phyloP scores from a whole-genome alignment of 2,329 filamentous ascomycete genomes.

The Lachnellula cervina region DNA sequence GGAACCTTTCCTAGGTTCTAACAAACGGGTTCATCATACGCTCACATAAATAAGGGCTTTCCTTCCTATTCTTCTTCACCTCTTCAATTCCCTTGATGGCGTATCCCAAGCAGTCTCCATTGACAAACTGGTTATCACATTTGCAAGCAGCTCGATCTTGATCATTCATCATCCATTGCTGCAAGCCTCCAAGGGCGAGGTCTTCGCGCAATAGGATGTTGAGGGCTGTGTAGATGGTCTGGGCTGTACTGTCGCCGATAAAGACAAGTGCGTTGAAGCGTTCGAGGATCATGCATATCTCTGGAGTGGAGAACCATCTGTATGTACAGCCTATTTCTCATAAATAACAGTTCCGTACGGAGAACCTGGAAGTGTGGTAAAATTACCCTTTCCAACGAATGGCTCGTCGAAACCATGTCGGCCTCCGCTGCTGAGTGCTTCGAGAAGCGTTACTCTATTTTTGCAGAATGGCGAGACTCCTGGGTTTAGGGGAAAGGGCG shows the following conservation, averaged over 20 bases:
- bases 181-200: slow-evolving; percentile 35
- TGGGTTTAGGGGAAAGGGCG: slow-evolving; percentile 8
- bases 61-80: slow-evolving; percentile 14
- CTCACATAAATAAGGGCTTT: slow-evolving; percentile 14
- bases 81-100: slow-evolving; percentile 22
- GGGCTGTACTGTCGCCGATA: slow-evolving; percentile 37
- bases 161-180: slow-evolving; percentile 35
- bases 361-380: background rate
- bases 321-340: slow-evolving; percentile 35
- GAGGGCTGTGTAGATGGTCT: slow-evolving; percentile 39
- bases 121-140: slow-evolving; percentile 39
- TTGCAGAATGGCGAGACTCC: slow-evolving; percentile 21
- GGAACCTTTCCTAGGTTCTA: background rate
- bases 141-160: slow-evolving; percentile 31
- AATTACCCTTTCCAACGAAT: slow-evolving; percentile 28
- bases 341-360: background rate
- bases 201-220: slow-evolving; percentile 41
- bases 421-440: slow-evolving; percentile 38
- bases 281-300: slow-evolving; percentile 41
- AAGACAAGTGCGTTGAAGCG: slow-evolving; percentile 39
- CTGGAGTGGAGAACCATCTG: slow-evolving; percentile 37
- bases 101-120: slow-evolving; percentile 29
- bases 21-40: slow-evolving; percentile 7
- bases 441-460: slow-evolving; percentile 32
- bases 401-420: slow-evolving; percentile 38